A percentile compares a stretch with the other conserved stretches of the same genome.
These are phyloP conservation scores for Cyberlindnera subsufficiens DNA, from an alignment of 805 yeast genomes.

Conservation along the genomic window DNA sequence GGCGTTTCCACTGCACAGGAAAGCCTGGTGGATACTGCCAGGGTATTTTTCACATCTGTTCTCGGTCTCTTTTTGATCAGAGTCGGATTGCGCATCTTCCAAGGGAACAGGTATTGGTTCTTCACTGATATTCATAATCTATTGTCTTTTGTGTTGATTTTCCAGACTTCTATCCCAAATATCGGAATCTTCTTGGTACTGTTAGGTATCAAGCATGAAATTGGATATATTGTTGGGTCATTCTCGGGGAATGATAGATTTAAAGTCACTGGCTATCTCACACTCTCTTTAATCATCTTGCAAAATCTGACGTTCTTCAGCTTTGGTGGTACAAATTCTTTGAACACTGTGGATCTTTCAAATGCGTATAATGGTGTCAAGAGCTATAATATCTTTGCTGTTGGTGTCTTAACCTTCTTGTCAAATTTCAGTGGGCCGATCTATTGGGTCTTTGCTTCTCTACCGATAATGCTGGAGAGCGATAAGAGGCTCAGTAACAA, in stretches of 20 bases:
- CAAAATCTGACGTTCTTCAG: slow-evolving; percentile 81
- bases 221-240: slow-evolving; percentile 6
- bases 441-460: slow-evolving; percentile 61
- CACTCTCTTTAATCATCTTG: slow-evolving; percentile 35
- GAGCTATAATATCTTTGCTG: slow-evolving; percentile 60
- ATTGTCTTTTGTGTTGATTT: slow-evolving; percentile 36
- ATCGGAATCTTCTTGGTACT: slow-evolving; percentile 45
- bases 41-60: slow-evolving; percentile 29
- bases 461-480: slow-evolving; percentile 33
- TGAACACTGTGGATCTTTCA: slow-evolving; percentile 85
- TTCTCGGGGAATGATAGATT: neutral
- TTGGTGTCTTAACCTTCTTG: slow-evolving; percentile 72
- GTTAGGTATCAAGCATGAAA: slow-evolving; percentile 19
- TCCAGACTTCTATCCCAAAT: slow-evolving; percentile 42
- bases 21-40: slow-evolving; percentile 29
- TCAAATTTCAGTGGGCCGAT: slow-evolving; percentile 86
- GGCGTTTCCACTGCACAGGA: slow-evolving; percentile 25
- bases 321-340: slow-evolving; percentile 85
- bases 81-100: slow-evolving; percentile 10
- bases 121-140: slow-evolving; percentile 34
- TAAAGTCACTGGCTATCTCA: slow-evolving; percentile 6
- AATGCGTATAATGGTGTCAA: slow-evolving; percentile 89
- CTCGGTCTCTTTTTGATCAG: slow-evolving; percentile 21
- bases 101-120: slow-evolving; percentile 12
- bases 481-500: slow-evolving; percentile 12